These are phyloP conservation scores for Eucalyptus caleyi DNA, from an alignment of 345 rosid species.

Conservation along the genomic window DNA sequence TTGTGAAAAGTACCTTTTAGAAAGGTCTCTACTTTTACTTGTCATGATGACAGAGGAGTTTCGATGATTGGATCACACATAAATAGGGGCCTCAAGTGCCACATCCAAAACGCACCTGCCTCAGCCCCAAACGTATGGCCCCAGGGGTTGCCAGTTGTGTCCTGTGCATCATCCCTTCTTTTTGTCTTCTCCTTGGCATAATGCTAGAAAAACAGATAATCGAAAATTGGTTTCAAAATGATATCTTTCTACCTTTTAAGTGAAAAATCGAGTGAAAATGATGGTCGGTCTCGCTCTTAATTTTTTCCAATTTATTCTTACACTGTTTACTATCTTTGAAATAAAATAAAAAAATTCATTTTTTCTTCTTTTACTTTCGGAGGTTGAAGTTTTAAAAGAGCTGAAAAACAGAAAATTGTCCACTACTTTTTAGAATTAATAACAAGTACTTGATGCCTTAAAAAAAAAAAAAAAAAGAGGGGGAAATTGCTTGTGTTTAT, in stretches of 20 bases:
- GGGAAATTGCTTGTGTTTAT: background rate
- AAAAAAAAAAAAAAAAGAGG: background rate
- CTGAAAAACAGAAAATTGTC: background rate
- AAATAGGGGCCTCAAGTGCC: background rate
- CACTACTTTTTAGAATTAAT: background rate
- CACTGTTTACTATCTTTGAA: background rate
- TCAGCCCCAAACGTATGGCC: background rate
- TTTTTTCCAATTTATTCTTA: background rate
- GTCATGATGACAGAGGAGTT: background rate
- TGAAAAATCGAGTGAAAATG: background rate
- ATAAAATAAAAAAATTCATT: accelerated
- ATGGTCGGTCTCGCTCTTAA: background rate
- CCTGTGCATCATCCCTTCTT: accelerated
- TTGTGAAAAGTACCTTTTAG: background rate
- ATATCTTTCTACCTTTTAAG: background rate
- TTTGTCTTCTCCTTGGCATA: background rate
- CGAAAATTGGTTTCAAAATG: background rate
- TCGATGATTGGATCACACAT: background rate
- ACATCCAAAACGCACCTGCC: background rate
- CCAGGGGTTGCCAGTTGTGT: background rate
- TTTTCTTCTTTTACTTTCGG: background rate
- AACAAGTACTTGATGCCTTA: background rate
- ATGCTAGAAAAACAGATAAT: background rate
- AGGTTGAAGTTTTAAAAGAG: background rate
- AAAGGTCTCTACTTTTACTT: background rate